Evolutionary conservation across 495 filamentous ascomycete species (phyloP), one percentile per base, ranked within the genome.

Genomic region (Ascodesmis nigricans): DNA sequence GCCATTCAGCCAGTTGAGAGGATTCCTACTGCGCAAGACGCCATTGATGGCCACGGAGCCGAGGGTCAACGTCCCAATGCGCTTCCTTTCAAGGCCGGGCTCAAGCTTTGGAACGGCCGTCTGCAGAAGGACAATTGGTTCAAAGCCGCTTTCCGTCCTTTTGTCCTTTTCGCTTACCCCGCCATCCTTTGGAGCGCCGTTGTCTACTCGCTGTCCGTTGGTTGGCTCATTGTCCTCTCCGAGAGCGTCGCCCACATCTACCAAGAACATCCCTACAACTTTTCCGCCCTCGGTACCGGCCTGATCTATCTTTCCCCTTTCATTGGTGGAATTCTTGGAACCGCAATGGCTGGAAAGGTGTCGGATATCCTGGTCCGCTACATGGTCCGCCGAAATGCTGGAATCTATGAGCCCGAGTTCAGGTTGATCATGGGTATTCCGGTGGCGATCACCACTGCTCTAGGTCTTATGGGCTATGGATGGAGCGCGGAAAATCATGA

Each of bases 401-500:
- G 87, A 5, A 61, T 97, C 9, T 97, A 93, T 55, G 87, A 93
- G 55, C 84, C 84, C 1, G 84, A 97, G 56, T 93, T 92, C 55
- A 64, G 84, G 15, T 66, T 95, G 8, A 70, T 92, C 33, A 93
- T 97, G 84, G 80, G 71, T 2, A 57, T 75, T 18, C 84, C 83
- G 2, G 67, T 93, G 11, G 66, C 73, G 0, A 40, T 93, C 29
- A 66, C 71, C 9, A 93, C 84, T 0, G 69, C 71, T 4, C 72
- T 84, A 20, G 87, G 84, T 2, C 61, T 93, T 24, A 87, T 92
- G 67, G 84, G 79, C 6, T 93, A 83, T 49, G 84, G 84, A 3
- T 93, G 84, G 84, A 79, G 72, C 19, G 80, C 78, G 0, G 53
- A 75, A 32, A 59, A 67, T 17, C 59, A 62, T n/a, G 66, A 91